Base-by-base conservation (phyloP, 345 rosid species). In the Syzygium oleosum region DNA sequence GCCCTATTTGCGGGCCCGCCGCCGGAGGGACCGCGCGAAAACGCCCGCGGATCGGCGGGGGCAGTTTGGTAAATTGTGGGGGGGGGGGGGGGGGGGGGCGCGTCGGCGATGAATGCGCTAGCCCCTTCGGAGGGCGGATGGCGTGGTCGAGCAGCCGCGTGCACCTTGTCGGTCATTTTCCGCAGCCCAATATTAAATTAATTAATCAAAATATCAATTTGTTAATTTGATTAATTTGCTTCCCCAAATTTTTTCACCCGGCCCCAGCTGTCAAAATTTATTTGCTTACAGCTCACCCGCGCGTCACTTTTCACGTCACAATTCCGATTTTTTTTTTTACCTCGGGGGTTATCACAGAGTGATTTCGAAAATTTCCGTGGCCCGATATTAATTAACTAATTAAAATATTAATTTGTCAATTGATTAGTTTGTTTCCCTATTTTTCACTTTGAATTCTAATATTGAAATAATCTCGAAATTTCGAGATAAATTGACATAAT, bases 91-190 rank as follows among this genome's bases (percentile, higher is more conserved):
- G 14, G 13, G 5, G 43, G 63, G 9, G 22, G 4, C n/a, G 43
- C 38, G 58, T 25, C 9, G 29, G 49, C n/a, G 17, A 51, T 9
- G 22, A 51, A 63, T 86, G 83, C 53, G 22, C 22, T 61, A 13
- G 43, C n/a, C n/a, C 31, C 23, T 53, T 25, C 31, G 65, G 21
- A 51, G 4, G 34, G 84, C 15, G 55, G 19, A 23, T 38, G 68
- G 88, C 88, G 85, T 27, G 85, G 88, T 54, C 88, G 88, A 87
- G 85, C 63, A 79, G 88, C 88, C 85, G 88, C 88, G 85, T 87
- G 88, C 85, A 5, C 83, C 49, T 9, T 55, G 88, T 87, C 88
- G 88, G 88, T 77, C 73, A 14, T 79, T 55, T 61, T 38, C 73
- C 49, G 52, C 79, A 46, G 31, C 88, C 88, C 29, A 51, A 68